Conservation (phyloP, 352 stramenopile genomes). For the Pythium biforme region DNA sequence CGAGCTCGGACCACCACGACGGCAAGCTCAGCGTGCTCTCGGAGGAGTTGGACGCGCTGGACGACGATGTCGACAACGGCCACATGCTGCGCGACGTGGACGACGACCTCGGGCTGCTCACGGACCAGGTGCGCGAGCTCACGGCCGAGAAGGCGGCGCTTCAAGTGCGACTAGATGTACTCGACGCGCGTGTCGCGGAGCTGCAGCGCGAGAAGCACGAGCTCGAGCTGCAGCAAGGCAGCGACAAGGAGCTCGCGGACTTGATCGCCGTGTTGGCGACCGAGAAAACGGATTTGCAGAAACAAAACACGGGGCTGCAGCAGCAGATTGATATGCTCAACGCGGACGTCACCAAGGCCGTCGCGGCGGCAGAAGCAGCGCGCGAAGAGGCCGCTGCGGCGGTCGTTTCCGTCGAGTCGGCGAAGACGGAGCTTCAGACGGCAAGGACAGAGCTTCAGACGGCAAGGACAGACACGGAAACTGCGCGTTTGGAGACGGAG, state of each 20-base stretch:
- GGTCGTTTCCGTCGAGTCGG: neutral
- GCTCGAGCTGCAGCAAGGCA: slow-evolving; percentile 9
- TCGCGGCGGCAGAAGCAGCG: neutral
- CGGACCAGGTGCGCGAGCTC: slow-evolving; percentile 25
- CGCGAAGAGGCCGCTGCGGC: neutral
- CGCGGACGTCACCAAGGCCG: neutral
- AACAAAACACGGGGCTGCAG: slow-evolving; percentile 5
- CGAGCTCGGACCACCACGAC: slow-evolving; percentile 10
- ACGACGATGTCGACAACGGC: slow-evolving; percentile 8
- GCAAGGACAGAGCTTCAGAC: neutral
- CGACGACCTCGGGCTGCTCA: slow-evolving; percentile 19
- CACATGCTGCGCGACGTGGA: slow-evolving; percentile 17
- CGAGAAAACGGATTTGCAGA: slow-evolving; percentile 15
- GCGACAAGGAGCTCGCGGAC: slow-evolving; percentile 12
- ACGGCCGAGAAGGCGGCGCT: slow-evolving; percentile 15
- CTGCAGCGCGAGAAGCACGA: slow-evolving; percentile 1
- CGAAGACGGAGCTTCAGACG: neutral
- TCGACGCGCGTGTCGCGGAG: neutral
- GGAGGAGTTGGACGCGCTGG: slow-evolving; percentile 12
- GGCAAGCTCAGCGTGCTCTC: slow-evolving; percentile 15
- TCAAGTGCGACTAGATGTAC: neutral
- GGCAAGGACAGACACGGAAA: neutral
- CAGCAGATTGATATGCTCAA: neutral
- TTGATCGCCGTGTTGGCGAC: neutral
- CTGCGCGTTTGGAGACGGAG: neutral